These are phyloP conservation scores for Metroxylon sagu DNA, from an alignment of 176 grass and related monocot genomes.

Conservation along the genomic window DNA sequence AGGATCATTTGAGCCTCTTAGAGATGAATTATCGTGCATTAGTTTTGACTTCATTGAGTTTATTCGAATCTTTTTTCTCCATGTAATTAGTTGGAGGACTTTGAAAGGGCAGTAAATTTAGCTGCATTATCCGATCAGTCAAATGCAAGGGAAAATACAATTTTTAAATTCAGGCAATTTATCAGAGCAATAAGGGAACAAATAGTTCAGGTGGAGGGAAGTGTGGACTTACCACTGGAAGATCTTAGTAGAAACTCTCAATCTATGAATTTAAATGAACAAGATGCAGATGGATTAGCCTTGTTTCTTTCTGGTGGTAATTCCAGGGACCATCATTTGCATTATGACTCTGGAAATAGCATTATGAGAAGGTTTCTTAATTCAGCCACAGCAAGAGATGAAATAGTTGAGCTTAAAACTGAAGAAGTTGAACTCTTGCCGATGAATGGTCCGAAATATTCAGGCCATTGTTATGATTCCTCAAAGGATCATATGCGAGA, in stretches of 20 bases:
- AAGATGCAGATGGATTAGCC: conserved; percentile 57
- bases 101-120: conserved; percentile 70
- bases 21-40: too few species aligned
- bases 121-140: conserved; percentile 54
- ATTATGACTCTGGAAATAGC: conserved; percentile 20
- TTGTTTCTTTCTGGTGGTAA: conserved; percentile 58
- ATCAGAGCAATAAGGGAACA: conserved; percentile 61
- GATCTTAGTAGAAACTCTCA: conserved; percentile 33
- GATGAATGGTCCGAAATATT: conserved; percentile 25
- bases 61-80: conserved; percentile 13
- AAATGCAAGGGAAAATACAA: conserved; percentile 82
- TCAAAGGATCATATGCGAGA: too few species aligned
- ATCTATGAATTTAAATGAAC: conserved; percentile 48
- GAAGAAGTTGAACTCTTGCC: conserved; percentile 20
- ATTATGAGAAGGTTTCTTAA: conserved; percentile 24
- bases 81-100: conserved; percentile 66
- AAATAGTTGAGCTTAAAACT: conserved; percentile 55
- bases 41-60: neutral
- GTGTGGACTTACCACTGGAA: conserved; percentile 24
- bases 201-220: conserved; percentile 53
- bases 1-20: conserved; percentile 13
- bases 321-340: conserved; percentile 17
- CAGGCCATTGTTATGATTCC: conserved; percentile 14
- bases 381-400: conserved; percentile 32
- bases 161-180: conserved; percentile 79